Conservation (phyloP, 805 yeast genomes). For the Wickerhamiella cacticola region DNA sequence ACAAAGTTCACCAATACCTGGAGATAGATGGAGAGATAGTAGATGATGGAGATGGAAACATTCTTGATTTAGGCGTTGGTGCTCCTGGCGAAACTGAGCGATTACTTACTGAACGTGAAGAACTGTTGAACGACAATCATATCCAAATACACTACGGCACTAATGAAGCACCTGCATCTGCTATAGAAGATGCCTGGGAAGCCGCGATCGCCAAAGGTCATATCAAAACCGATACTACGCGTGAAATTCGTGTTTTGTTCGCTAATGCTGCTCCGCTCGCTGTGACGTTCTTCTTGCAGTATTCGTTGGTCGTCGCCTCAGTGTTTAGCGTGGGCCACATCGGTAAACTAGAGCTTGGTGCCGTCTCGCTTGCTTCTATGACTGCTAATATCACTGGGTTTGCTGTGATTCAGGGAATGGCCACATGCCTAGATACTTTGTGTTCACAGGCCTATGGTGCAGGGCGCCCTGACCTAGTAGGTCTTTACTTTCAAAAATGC, state of each 20-base stretch:
- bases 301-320: conserved; percentile 62
- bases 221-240: conserved; percentile 21
- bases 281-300: conserved; percentile 58
- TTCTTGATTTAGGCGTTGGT: conserved; percentile 22
- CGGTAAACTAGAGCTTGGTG: conserved; percentile 70
- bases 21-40: conserved; percentile 13
- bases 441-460: conserved; percentile 84
- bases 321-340: conserved; percentile 73
- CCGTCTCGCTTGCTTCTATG: conserved; percentile 74
- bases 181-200: conserved; percentile 25
- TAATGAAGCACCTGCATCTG: conserved; percentile 11
- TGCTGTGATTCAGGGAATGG: conserved; percentile 69
- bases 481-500: conserved; percentile 63
- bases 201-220: conserved; percentile 25
- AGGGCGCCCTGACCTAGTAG: conserved; percentile 54
- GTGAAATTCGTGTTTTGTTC: conserved; percentile 25
- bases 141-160: conserved; percentile 5
- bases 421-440: conserved; percentile 70
- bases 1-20: conserved; percentile 5
- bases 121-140: conserved; percentile 23
- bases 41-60: conserved; percentile 21
- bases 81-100: conserved; percentile 25
- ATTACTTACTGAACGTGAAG: conserved; percentile 25
- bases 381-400: conserved; percentile 65
- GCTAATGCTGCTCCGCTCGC: conserved; percentile 41